Base-by-base conservation (phyloP, 768 basidiomycete species). In the Mycena maculata region DNA sequence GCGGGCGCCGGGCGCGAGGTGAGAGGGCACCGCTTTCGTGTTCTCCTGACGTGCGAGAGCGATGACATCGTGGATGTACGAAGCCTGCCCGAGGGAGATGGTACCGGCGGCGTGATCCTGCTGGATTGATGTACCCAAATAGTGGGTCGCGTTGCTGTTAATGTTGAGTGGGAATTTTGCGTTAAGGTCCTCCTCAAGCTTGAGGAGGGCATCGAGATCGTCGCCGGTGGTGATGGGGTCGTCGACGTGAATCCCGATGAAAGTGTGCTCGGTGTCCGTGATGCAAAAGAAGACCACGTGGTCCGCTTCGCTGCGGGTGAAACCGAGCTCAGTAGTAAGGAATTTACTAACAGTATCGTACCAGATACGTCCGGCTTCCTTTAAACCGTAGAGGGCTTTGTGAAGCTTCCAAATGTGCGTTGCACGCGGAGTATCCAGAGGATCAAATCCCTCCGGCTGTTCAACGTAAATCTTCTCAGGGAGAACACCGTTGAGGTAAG, bases 381-480 rank as follows among this genome's bases (percentile, higher is more conserved):
- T 76, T 15, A 76, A 52, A 0, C 76, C 75, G 57, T 77, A 76
- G 12, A 76, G 57, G 3, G 66, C 63, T 56, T 76, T 76, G 33
- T n/a, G 38, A 6, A 76, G 71, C 22, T 52, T 57, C 53, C 60
- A 71, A 22, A 75, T 72, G 20, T 61, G 42, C 25, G 53, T 42
- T 25, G 56, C 47, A 8, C 50, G 57, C 1, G 65, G 65, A 20
- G 57, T 47, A 3, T 62, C 60, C 13, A 39, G 56, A 2, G 44
- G 13, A 33, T 63, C 57, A 23, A 71, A 72, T 4, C 79, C 77
- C 0, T 66, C 73, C 0, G 79, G 78, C 30, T 76, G 70, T 33
- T 75, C 53, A 77, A 83, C 79, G 69, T 77, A 84, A 49, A 83
- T 79, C 1, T 59, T 38, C 39, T 72, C 61, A 11, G 77, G 72